Conservation (phyloP, 257 asterid genomes). For the Solanum virginianum region DNA sequence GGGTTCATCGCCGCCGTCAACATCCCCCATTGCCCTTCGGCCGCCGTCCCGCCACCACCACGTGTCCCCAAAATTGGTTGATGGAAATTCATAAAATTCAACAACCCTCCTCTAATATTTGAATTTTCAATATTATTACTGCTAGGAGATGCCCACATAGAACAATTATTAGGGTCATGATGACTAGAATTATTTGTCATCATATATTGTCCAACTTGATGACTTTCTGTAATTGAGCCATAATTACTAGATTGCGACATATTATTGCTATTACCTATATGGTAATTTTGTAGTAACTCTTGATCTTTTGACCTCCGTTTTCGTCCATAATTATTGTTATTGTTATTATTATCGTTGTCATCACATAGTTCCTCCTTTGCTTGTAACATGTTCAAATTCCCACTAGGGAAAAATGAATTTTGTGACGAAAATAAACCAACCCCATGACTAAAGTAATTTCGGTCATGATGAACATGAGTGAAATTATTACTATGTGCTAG, state of each 20-base stretch:
- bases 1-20: conserved; percentile 29
- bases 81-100: conserved; percentile 49
- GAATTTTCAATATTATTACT: conserved; percentile 4
- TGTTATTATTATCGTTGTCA: not conserved
- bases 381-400: conserved; percentile 4
- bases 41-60: conserved; percentile 12
- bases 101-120: conserved; percentile 19
- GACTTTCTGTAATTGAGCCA: conserved; percentile 13
- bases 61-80: conserved; percentile 7
- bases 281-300: conserved; percentile 16
- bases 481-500: not conserved
- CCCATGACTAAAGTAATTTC: conserved; percentile 15
- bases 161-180: conserved; percentile 10
- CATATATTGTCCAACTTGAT: conserved; percentile 6
- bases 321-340: conserved; percentile 1
- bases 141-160: conserved; percentile 38
- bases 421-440: conserved; percentile 16
- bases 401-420: not conserved
- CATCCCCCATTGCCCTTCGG: conserved; percentile 54
- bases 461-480: not conserved
- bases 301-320: conserved; percentile 20
- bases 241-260: conserved; percentile 16
- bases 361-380: conserved; percentile 45
- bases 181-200: conserved; percentile 8
- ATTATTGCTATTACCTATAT: not conserved